These are phyloP conservation scores for Cucumis variabilis DNA, from an alignment of 331 rosid genomes.

Conservation along the genomic window DNA sequence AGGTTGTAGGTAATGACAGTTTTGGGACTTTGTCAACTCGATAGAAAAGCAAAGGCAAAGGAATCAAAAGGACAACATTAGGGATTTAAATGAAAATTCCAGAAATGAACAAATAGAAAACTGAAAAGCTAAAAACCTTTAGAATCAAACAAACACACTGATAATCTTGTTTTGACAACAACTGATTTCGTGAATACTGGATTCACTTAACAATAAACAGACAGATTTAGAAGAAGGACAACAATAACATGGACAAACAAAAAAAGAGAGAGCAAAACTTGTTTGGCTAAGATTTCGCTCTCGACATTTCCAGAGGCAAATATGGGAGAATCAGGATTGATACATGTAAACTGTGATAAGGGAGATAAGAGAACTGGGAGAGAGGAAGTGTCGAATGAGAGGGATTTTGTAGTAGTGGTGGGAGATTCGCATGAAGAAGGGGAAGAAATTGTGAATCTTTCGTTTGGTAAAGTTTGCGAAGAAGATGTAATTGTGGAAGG, in stretches of 20 bases:
- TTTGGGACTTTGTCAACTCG: neutral
- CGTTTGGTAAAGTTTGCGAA: too few species aligned
- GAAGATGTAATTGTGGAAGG: too few species aligned
- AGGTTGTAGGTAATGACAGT: neutral
- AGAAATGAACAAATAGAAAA: neutral
- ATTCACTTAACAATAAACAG: neutral
- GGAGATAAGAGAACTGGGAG: too few species aligned
- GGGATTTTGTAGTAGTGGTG: too few species aligned
- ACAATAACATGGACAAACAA: neutral
- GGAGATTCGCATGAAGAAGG: too few species aligned
- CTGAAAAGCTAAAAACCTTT: neutral
- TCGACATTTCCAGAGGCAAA: too few species aligned
- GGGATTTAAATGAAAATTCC: constrained; percentile 14
- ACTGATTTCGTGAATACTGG: neutral
- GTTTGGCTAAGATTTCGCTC: too few species aligned
- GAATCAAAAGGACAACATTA: neutral
- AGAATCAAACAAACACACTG: constrained; percentile 6
- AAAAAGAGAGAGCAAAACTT: constrained; percentile 48
- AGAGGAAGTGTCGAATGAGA: too few species aligned
- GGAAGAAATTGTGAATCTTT: too few species aligned
- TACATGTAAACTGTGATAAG: too few species aligned
- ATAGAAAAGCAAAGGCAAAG: neutral
- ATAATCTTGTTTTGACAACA: neutral
- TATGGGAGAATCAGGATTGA: too few species aligned
- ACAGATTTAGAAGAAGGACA: neutral